These are phyloP conservation scores for Ophiocordyceps robertsii DNA, from an alignment of 2,329 filamentous ascomycete genomes.

Conservation along the genomic window DNA sequence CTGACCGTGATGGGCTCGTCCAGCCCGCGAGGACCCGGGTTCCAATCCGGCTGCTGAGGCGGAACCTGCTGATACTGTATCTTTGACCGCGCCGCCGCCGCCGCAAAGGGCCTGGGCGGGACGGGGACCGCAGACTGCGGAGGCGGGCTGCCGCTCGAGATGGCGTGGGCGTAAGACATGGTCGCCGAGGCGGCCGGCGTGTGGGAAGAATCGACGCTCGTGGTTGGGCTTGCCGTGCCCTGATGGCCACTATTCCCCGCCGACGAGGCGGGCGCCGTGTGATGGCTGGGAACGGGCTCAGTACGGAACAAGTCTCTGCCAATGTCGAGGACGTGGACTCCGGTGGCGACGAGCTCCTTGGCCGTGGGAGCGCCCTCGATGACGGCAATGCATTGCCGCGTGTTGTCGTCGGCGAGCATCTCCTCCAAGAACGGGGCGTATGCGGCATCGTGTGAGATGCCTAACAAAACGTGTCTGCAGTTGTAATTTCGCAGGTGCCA, in stretches of 20 bases:
- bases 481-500: conserved; percentile 48
- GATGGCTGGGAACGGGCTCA: conserved; percentile 34
- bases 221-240: conserved; percentile 5
- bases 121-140: conserved; percentile 28
- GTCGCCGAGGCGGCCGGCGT: conserved; percentile 1
- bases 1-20: conserved; percentile 37
- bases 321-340: conserved; percentile 31
- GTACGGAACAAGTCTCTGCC: conserved; percentile 35
- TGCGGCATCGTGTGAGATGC: conserved; percentile 46
- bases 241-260: neutral
- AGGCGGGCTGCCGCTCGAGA: conserved; percentile 26
- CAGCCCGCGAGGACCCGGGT: conserved; percentile 38
- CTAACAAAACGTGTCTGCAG: conserved; percentile 48
- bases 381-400: conserved; percentile 32
- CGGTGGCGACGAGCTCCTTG: conserved; percentile 33
- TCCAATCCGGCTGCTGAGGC: conserved; percentile 28
- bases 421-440: conserved; percentile 48
- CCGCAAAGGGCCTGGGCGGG: conserved; percentile 10
- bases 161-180: conserved; percentile 27
- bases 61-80: conserved; percentile 10
- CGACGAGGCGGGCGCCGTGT: neutral
- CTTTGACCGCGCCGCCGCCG: conserved; percentile 1
- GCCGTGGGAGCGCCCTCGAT: conserved; percentile 39
- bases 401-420: conserved; percentile 30
- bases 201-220: conserved; percentile 5